Evolutionary conservation across 139 green algal genomes (phyloP), one percentile per base, ranked within the genome.

Genomic region (Picochlorum sp.): DNA sequence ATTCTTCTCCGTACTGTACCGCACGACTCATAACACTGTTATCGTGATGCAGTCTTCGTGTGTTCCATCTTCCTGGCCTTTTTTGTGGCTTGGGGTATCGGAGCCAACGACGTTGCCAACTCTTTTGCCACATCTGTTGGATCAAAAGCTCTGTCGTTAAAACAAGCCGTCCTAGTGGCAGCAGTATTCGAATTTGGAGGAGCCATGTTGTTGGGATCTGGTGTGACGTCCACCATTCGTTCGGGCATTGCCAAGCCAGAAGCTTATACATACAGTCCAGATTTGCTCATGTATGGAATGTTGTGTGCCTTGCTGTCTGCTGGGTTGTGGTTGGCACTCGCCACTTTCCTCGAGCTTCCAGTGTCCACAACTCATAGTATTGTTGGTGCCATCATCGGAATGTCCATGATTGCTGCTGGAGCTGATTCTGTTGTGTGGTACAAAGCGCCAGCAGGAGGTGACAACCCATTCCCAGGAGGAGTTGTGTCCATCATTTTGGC

Each of bases 241-340:
- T 44, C 24, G 5, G 66, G 71, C 34, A 77, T 83, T 28, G 73
- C 72, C 31, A 67, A 85, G 34, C 51, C 67, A 3, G 31, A 60
- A 26, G 26, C 21, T 23, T 85, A 79, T 51, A 47, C 28, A 1
- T 52, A 71, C 28, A 56, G 62, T 20, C 81, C 81, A 23, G 69
- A 82, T 16, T 56, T 85, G 26, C 64, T 80, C 54, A 81, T 85
- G 74, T 87, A 81, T 45, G 83, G 83, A 41, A 87, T 88, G 74
- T 56, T 90, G 18, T 84, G 74, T 50, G 74, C 75, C 2, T 34
- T 86, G 45, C 52, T 71, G 3, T 70, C 79, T 2, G 72, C 83
- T 4, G 79, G 73, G 20, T 45, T 81, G 52, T 88, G 77, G 77
- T 63, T 88, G 5, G 38, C 34, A 73, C 75, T 45, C 72, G 80